Base-by-base conservation (phyloP, 192 early-diverging fungal genomes). In the Coemansia sp. region DNA sequence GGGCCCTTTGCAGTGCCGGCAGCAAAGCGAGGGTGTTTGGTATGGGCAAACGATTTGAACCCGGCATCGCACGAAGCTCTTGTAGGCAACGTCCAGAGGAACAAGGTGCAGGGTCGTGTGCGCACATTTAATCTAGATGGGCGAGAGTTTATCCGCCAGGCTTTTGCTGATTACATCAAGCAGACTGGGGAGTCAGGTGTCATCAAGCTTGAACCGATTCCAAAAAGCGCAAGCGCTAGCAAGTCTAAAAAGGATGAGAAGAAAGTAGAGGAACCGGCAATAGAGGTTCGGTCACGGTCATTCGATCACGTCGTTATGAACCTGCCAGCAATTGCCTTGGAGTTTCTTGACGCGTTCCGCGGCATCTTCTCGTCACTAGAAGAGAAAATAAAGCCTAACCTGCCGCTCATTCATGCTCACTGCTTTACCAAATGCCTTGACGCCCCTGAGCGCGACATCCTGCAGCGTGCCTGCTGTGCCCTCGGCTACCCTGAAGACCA, bases 291-390 rank as follows among this genome's bases (percentile, higher is more conserved):
- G 50, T 80, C 65, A 27, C 56, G 39, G 41, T 87, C 85, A 10
- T 96, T 97, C 61, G 81, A 95, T 47, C 98, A 99, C 65, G 97
- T 94, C 64, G 89, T 99, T 0, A 98, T 99, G 96, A 99, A 99
- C 69, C 81, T 99, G 21, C 98, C 98, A 0, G 98, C 89, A 4
- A 94, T 91, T 9, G 96, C 95, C 4, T 85, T 98, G 39, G 96
- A 96, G 67, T 99, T 99, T 60, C 68, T 99, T 34, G 96, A 97
- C 62, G 87, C 91, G 12, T 98, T 99, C 82, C 80, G 81, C 11
- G 95, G 97, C 0, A 53, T 97, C 0, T 76, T 76, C 14, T 82
- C 84, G 33, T 66, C 66, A 1, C 43, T 71, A 0, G 78, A 83
- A 11, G 63, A 71, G 13, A 58, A 75, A 37, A 10, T 37, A 9